Percentiles rank a stretch among this genome's conserved stretches.
phyloP scores from a whole-genome alignment of 495 filamentous ascomycete species.

The Bacidia rubella region DNA sequence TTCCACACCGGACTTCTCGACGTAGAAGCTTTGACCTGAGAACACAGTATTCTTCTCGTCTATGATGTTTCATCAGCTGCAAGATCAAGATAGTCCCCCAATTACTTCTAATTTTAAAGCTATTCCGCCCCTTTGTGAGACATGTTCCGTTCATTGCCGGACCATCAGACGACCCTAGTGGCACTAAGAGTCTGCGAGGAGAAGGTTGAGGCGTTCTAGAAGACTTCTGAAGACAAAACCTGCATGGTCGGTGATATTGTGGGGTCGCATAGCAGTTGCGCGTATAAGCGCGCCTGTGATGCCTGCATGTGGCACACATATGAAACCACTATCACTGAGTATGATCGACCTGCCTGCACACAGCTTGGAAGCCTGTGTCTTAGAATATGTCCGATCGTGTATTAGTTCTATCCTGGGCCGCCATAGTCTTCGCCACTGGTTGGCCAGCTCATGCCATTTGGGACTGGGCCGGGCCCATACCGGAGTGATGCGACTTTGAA shows the following conservation, averaged over 20 bases:
- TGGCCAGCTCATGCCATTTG: not conserved
- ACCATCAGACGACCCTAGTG: not conserved
- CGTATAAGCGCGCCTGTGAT: slow-evolving; percentile 4
- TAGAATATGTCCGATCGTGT: too few relatives aligned
- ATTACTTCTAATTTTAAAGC: not conserved
- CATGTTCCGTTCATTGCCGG: not conserved
- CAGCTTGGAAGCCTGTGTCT: too few relatives aligned
- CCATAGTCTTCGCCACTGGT: not conserved
- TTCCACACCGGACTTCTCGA: not conserved
- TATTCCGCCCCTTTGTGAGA: not conserved
- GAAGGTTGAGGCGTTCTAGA: slow-evolving; percentile 6
- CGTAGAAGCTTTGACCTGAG: not conserved
- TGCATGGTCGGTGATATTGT: not conserved
- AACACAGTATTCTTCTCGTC: not conserved
- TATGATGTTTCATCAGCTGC: slow-evolving; percentile 2
- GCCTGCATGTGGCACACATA: not conserved
- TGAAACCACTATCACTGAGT: slow-evolving; percentile 3
- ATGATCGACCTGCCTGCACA: too few relatives aligned
- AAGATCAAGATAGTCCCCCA: not conserved
- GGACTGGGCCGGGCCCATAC: not conserved
- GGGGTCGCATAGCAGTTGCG: not conserved
- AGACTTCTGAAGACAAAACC: not conserved
- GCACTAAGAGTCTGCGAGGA: not conserved
- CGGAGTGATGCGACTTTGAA: not conserved
- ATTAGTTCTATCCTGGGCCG: too few relatives aligned